Evolutionary conservation across 192 early-diverging fungal genomes (phyloP).

Genomic region (Coemansia sp.): DNA sequence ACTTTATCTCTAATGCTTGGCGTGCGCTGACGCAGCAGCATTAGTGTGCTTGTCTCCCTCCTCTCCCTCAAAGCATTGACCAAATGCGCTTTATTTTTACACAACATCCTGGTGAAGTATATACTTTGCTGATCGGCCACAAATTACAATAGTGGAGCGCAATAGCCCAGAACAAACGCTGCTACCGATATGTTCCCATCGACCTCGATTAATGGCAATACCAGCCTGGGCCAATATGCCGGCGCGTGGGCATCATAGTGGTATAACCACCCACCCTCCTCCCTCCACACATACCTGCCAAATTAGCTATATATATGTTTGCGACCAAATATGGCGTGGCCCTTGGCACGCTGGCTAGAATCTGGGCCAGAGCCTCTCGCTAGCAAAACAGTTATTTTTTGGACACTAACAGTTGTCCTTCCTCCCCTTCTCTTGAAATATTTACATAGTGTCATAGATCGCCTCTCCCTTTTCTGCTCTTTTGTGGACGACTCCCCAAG

Average conservation of each 20-base stretch:
- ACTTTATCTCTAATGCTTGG: not conserved
- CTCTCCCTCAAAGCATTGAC: not conserved
- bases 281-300: not conserved
- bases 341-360: not conserved
- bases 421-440: not conserved
- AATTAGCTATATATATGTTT: not conserved
- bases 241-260: constrained; percentile 7
- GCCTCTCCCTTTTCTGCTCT: not conserved
- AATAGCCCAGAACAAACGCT: not conserved
- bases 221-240: not conserved
- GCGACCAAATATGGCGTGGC: not conserved
- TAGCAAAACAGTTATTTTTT: not conserved
- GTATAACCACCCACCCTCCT: not conserved
- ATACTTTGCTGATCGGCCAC: no score
- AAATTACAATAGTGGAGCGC: not conserved
- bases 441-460: not conserved
- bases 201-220: not conserved
- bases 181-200: not conserved
- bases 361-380: not conserved
- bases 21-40: not conserved
- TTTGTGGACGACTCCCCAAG: not conserved
- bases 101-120: no score
- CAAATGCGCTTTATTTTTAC: no score
- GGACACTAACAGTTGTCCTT: not conserved
- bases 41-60: not conserved